Evolutionary conservation across 805 yeast genomes (phyloP).

Genomic region (Ogataea dorogensis): DNA sequence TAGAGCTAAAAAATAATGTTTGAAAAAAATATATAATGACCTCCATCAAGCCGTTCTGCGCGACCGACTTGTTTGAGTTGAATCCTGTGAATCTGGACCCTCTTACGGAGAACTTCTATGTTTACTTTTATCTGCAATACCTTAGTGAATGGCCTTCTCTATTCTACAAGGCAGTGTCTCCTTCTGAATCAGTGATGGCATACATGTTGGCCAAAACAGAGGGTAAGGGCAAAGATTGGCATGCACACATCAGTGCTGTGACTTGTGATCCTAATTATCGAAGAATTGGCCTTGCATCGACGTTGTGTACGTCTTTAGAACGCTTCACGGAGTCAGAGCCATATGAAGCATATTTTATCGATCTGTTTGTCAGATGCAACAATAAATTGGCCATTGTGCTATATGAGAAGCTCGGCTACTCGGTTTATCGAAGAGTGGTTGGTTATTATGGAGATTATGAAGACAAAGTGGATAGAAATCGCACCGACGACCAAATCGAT

Average conservation of each 20-base stretch:
- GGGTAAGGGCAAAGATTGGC: slow-evolving; percentile 86
- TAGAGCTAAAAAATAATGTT: slow-evolving; percentile 3
- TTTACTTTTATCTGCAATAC: slow-evolving; percentile 81
- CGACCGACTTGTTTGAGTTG: slow-evolving; percentile 73
- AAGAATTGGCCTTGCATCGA: slow-evolving; percentile 81
- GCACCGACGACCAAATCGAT: slow-evolving; percentile 65
- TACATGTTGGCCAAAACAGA: slow-evolving; percentile 97
- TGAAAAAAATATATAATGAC: slow-evolving; percentile 55
- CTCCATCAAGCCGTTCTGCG: slow-evolving; percentile 81
- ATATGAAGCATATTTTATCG: slow-evolving; percentile 79
- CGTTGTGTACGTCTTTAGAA: slow-evolving; percentile 71
- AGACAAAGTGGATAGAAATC: slow-evolving; percentile 43
- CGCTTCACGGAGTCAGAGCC: slow-evolving; percentile 71
- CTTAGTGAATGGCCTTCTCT: slow-evolving; percentile 84
- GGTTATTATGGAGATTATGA: slow-evolving; percentile 67
- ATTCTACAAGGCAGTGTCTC: slow-evolving; percentile 67
- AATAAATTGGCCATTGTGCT: slow-evolving; percentile 75
- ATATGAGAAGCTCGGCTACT: slow-evolving; percentile 84
- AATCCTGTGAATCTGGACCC: slow-evolving; percentile 83
- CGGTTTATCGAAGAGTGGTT: slow-evolving; percentile 80
- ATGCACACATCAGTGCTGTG: slow-evolving; percentile 94
- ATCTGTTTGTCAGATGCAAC: slow-evolving; percentile 86
- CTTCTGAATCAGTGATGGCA: slow-evolving; percentile 46
- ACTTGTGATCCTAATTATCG: slow-evolving; percentile 82
- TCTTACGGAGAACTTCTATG: slow-evolving; percentile 86